Evolutionary conservation across 768 basidiomycete genomes (phyloP), one percentile per base, ranked within the genome.

Genomic region (Suillus subaureus): DNA sequence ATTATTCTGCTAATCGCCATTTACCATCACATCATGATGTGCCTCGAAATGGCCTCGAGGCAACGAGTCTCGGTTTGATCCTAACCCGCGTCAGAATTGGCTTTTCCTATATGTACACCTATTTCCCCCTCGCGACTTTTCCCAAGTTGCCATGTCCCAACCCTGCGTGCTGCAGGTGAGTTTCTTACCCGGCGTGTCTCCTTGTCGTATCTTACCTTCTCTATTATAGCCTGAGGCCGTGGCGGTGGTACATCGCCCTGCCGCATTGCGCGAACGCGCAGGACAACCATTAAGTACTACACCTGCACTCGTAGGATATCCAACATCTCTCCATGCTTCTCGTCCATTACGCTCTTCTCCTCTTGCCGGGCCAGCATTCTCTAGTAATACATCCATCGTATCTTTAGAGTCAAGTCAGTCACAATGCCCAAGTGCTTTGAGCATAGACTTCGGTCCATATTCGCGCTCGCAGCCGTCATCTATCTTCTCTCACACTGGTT

Each of bases 261-360:
- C 35, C 35, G 35, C 58, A 58, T 40, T 26, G 16, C 57, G 39
- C 9, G 57, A 58, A 40, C 57, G 57, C 9, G 57, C 16, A 40
- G 39, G 37, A 39, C 56, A 58, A 39, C 23, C 33, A 37, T n/a
- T 37, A 56, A 56, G 13, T 37, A 39, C 56, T 37, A 39, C 56
- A 39, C 56, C 56, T 15, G 56, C 35, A 55, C 54, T 33, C 6
- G 54, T 1, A 55, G 54, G 21, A 18, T 42, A 60, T 60, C 40
- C 40, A 11, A 13, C 65, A 23, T 28, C 55, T 13, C 55, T 63
- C 31, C 64, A 69, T 6, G 66, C 37, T 26, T 66, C 76, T 9
- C 76, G 75, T 3, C 75, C 75, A 4, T 64, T 72, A 65, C 75
- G 75, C 16, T 76, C 75, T 15, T 76, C 75, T 0, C 75, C 75